Evolutionary conservation across 257 asterid species (phyloP).

Genomic region (Plantago ovata): DNA sequence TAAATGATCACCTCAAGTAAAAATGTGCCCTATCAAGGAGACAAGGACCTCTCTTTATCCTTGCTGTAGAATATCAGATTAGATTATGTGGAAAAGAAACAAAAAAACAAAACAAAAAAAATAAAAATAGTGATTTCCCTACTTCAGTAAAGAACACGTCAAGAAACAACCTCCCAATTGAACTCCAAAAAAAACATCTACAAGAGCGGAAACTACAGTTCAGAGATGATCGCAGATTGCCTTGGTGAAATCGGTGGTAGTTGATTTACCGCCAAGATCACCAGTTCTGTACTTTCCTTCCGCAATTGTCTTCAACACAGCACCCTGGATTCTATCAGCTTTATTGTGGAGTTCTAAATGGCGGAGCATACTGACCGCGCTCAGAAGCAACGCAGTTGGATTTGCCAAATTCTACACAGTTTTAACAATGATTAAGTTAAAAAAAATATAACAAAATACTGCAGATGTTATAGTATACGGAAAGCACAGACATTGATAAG

Average conservation of each 20-base stretch:
- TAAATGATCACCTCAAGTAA: background rate
- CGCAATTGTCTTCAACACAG: slow-evolving; percentile 50
- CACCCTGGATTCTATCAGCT: slow-evolving; percentile 57
- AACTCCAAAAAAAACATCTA: slow-evolving; percentile 18
- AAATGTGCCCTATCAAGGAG: background rate
- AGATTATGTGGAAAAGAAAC: too few relatives aligned
- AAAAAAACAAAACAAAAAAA: too few relatives aligned
- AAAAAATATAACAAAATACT: too few relatives aligned
- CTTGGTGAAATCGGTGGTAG: slow-evolving; percentile 59
- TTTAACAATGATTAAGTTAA: background rate
- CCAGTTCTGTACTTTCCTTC: slow-evolving; percentile 64
- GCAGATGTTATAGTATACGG: background rate
- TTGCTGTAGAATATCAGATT: slow-evolving; percentile 1
- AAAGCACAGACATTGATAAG: background rate
- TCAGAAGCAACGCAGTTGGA: slow-evolving; percentile 66
- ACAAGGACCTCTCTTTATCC: background rate
- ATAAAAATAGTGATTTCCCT: background rate
- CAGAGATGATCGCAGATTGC: slow-evolving; percentile 57
- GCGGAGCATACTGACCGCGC: slow-evolving; percentile 50
- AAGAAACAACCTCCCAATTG: background rate
- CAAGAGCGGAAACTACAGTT: slow-evolving; percentile 19
- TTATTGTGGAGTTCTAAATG: slow-evolving; percentile 52
- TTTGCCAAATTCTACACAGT: slow-evolving; percentile 78
- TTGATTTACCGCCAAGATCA: slow-evolving; percentile 64
- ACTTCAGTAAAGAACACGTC: slow-evolving; percentile 3